Evolutionary conservation across 2,329 filamentous ascomycete genomes (phyloP), one percentile per base, ranked within the genome.

Genomic region (Aspergillus sp.): DNA sequence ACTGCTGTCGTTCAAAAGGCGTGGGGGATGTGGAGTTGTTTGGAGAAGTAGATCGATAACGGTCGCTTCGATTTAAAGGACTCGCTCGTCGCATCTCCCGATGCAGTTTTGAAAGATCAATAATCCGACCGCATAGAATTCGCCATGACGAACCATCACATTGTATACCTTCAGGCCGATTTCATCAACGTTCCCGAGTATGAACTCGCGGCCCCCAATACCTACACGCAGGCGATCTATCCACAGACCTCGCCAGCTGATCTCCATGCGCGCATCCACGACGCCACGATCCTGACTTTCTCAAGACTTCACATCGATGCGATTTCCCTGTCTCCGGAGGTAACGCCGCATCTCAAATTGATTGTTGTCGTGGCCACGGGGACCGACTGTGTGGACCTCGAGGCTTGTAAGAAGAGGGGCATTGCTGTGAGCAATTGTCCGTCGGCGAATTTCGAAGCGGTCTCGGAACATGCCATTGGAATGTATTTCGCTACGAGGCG

Each of bases 391-490:
- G 71, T 84, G 31, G 79, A 82, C 65, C 74, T 80, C 39, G 69
- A 73, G 4, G 78, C 78, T 51, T 79, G 76, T 58, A 71, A 72
- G 45, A 71, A 73, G 54, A 73, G 78, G 16, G 78, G 78, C 32
- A 75, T 84, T 54, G 72, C 74, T 14, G 75, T 84, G 42, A 76
- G 74, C 52, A 81, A 82, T 54, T 79, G 76, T 49, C 79, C 80
- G 3, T 74, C 71, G n/a, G 77, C 80, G 22, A 82, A 82, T 55
- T 73, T 81, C 50, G 76, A 81, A 51, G 70, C 78, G 49, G 81
- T 83, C 10, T 75, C 75, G 31, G 81, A 84, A 66, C 81, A 83
- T 73, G 81, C 81, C 11, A 75, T 84, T 46, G 79, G 76, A 49
- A 65, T 84, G 58, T 82, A 82, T 66, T 81, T 81, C 63, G 78